phyloP scores from a whole-genome alignment of 129 eudicot genomes.

The Escallonia herrerae region DNA sequence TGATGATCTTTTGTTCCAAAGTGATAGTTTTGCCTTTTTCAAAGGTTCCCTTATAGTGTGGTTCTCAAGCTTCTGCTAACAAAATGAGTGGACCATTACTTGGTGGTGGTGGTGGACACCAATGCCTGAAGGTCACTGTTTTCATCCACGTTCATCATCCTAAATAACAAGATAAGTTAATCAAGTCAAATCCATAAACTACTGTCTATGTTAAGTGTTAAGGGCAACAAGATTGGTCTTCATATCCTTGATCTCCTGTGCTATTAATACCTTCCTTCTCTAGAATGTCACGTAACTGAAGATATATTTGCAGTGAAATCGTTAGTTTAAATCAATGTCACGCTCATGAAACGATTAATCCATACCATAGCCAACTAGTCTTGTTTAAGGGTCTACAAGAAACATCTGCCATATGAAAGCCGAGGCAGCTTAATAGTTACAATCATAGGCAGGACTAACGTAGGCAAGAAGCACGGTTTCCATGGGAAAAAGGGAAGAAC shows the following conservation, averaged over 20 bases:
- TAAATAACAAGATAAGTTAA: not conserved
- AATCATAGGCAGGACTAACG: conserved; percentile 1
- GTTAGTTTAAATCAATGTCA: no score
- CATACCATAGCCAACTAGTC: no score
- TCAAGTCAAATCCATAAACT: not conserved
- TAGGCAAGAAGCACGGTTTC: conserved; percentile 1
- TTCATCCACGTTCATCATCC: not conserved
- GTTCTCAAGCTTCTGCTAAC: not conserved
- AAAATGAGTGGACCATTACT: not conserved
- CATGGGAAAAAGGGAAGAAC: not conserved
- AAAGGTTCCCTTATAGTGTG: conserved; percentile 3
- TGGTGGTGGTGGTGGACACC: not conserved
- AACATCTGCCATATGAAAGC: not conserved
- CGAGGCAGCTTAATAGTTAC: not conserved
- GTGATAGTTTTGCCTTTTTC: not conserved
- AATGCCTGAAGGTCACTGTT: conserved; percentile 2
- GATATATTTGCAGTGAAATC: no score
- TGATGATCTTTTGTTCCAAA: not conserved
- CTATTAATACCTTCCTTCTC: not conserved
- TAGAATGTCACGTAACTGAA: not conserved
- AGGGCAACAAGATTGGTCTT: no score
- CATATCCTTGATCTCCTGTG: not conserved
- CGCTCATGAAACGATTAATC: no score
- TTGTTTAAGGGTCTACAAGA: not conserved
- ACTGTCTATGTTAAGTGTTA: not conserved